These are phyloP conservation scores for Erythrophleum ivorense DNA, from an alignment of 331 rosid genomes.

Conservation along the genomic window DNA sequence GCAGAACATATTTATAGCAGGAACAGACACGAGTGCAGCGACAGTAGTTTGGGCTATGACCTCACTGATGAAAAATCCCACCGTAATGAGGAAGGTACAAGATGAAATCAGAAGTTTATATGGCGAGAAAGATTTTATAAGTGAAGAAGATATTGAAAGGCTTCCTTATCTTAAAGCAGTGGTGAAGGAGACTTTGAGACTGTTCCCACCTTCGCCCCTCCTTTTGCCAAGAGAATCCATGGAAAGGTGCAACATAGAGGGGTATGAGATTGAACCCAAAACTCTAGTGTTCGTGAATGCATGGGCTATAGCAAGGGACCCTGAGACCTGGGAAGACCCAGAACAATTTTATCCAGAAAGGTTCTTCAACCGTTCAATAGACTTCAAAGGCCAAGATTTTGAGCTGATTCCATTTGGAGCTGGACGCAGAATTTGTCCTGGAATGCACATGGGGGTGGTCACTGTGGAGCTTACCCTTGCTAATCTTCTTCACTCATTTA, in stretches of 20 bases:
- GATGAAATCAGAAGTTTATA: slow-evolving; percentile 36
- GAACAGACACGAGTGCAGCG: slow-evolving; percentile 45
- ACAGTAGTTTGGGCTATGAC: slow-evolving; percentile 49
- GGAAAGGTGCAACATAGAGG: slow-evolving; percentile 33
- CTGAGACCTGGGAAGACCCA: slow-evolving; percentile 42
- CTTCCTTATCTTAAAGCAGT: slow-evolving; percentile 46
- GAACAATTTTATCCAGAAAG: slow-evolving; percentile 49
- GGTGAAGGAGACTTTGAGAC: slow-evolving; percentile 47
- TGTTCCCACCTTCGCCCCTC: slow-evolving; percentile 46
- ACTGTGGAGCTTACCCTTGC: slow-evolving; percentile 39
- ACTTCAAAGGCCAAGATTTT: slow-evolving; percentile 44
- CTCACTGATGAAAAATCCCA: slow-evolving; percentile 33
- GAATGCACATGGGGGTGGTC: slow-evolving; percentile 26
- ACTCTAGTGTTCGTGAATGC: slow-evolving; percentile 45
- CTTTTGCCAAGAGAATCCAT: slow-evolving; percentile 45
- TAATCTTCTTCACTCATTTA: slow-evolving; percentile 45
- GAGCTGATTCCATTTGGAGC: slow-evolving; percentile 48
- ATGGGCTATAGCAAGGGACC: slow-evolving; percentile 54
- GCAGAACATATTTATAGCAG: slow-evolving; percentile 50
- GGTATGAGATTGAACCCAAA: slow-evolving; percentile 45
- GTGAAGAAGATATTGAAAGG: slow-evolving; percentile 47
- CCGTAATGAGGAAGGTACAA: slow-evolving; percentile 37
- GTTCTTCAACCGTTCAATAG: slow-evolving; percentile 24
- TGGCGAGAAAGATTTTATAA: slow-evolving; percentile 40
- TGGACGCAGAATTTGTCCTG: slow-evolving; percentile 54